Evolutionary conservation across 179 eudicot species (phyloP).

Genomic region (Spergularia azorica): DNA sequence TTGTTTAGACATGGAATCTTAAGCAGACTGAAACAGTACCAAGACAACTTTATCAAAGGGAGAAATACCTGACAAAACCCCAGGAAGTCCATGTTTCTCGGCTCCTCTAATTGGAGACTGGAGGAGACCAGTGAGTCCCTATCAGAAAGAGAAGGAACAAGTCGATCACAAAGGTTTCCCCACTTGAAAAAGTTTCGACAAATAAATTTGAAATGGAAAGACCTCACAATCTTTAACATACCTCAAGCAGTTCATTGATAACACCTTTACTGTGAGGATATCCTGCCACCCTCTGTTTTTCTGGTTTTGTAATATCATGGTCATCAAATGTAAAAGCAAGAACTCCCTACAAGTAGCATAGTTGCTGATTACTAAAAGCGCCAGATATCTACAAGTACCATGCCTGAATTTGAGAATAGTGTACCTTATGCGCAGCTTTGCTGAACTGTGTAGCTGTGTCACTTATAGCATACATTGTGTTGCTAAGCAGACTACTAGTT

Average conservation of each 20-base stretch:
- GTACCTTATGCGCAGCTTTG: slow-evolving; percentile 96
- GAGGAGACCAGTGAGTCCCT: slow-evolving; percentile 97
- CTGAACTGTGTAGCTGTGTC: slow-evolving; percentile 97
- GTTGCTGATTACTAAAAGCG: not conserved
- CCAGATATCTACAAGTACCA: not conserved
- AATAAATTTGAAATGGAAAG: not conserved
- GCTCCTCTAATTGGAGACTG: slow-evolving; percentile 97
- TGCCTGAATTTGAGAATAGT: not conserved
- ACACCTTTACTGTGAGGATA: slow-evolving; percentile 85
- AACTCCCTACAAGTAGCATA: slow-evolving; percentile 64
- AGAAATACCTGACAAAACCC: slow-evolving; percentile 78
- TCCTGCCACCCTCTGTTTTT: slow-evolving; percentile 60
- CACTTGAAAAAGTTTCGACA: slow-evolving; percentile 50
- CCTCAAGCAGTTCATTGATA: slow-evolving; percentile 91
- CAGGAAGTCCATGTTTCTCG: slow-evolving; percentile 93
- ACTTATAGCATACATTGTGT: slow-evolving; percentile 90
- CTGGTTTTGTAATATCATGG: slow-evolving; percentile 51
- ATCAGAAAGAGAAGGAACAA: slow-evolving; percentile 18
- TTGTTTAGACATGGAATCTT: not conserved
- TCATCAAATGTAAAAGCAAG: slow-evolving; percentile 92
- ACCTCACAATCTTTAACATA: slow-evolving; percentile 23
- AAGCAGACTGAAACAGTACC: not conserved
- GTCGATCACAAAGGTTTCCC: not conserved
- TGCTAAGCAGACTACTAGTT: slow-evolving; percentile 84
- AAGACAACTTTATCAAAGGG: not conserved